Evolutionary conservation across 441 rosid species (phyloP).

Genomic region (Syzygium syzygioides): DNA sequence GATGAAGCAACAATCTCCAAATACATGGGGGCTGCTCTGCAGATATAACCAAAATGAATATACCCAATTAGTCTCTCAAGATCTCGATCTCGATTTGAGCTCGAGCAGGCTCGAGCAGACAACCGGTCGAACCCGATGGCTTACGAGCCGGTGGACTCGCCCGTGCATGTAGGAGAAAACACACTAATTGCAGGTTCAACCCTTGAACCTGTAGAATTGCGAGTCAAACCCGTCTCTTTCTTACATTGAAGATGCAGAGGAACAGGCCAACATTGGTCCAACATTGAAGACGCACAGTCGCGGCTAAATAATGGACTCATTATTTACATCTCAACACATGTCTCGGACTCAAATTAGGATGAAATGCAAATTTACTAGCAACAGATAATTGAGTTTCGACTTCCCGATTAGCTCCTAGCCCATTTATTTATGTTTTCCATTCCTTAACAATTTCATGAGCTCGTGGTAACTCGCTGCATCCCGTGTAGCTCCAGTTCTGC

Average conservation of each 20-base stretch:
- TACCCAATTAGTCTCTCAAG: neutral
- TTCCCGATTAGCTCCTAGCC: neutral
- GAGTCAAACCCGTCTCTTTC: neutral
- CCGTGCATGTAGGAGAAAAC: fast-evolving
- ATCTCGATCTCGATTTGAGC: neutral
- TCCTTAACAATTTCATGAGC: neutral
- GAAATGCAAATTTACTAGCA: neutral
- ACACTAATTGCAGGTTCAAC: neutral
- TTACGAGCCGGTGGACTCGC: neutral
- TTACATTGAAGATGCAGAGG: neutral
- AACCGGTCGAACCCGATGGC: neutral
- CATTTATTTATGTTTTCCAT: neutral
- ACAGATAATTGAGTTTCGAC: neutral
- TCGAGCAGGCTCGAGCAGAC: neutral
- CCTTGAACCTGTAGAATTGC: neutral
- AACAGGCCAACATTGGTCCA: neutral
- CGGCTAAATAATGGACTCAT: neutral
- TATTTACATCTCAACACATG: neutral
- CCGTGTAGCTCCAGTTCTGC: neutral
- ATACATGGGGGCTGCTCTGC: neutral
- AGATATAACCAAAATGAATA: neutral
- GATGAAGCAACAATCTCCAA: neutral
- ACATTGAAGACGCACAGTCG: neutral
- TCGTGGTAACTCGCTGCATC: neutral
- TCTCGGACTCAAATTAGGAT: neutral